Base-by-base conservation (phyloP, 2,329 filamentous ascomycete species). In the Escovopsis weberi region DNA sequence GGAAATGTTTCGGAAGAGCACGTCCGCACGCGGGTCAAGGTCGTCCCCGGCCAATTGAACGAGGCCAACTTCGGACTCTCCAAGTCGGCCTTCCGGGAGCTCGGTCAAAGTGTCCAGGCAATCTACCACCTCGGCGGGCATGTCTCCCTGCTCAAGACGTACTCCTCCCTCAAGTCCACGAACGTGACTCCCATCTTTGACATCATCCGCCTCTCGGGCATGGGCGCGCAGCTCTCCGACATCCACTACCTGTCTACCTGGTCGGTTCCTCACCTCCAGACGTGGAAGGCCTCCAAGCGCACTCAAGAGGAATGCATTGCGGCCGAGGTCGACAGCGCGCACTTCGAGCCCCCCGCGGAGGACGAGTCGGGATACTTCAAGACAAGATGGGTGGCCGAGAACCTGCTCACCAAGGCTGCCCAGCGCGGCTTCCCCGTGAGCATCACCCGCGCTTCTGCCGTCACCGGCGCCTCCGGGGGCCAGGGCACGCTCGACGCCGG, bases 91-190 rank as follows among this genome's bases (percentile, higher is more conserved):
- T 55, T 55, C 39, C 45, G 44, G 12, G 42, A 48, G 30, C 52
- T 56, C 3, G 53, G 52, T 12, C 45, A 47, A 35, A 47, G 38
- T 10, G 41, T 54, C 10, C 44, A 51, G 23, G 41, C 50, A 10
- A 54, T 54, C 42, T 54, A 54, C 44, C 51, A 54, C 38, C 47
- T 53, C n/a, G 53, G 53, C 26, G 50, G 52, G 15, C 51, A 52
- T 32, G 50, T 54, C 19, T 55, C 52, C 7, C 46, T 55, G 10
- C 45, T 55, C 23, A 52, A 52, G 45, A 51, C 52, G 2, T 55
- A 53, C 42, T 40, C 41, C 12, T 45, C 48, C 23, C 43, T 54
- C 36, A 50, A 50, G 41, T 40, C 45, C 3, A 35, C 45, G 43
- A 55, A 55, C 34, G 52, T 54, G 2, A 40, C 43, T 1, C 49